Conservation (phyloP, 345 rosid species). For the Acer saccharum region DNA sequence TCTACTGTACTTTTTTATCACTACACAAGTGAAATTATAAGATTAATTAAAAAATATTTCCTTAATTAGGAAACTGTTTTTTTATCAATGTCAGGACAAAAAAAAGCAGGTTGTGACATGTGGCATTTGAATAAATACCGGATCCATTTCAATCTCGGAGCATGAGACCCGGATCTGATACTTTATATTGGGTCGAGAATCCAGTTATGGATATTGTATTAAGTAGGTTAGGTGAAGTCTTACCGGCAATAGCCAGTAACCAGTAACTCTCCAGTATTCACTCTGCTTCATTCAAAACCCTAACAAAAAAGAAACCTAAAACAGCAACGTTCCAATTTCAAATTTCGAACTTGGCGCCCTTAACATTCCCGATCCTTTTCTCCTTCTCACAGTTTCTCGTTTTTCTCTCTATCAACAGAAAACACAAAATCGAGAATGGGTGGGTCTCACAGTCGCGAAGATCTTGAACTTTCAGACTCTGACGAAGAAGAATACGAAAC, state of each 20-base stretch:
- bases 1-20: not conserved
- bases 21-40: not conserved
- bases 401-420: not conserved
- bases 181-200: not conserved
- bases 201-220: not conserved
- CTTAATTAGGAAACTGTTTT: too few species aligned
- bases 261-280: not conserved
- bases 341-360: constrained; percentile 57
- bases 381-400: not conserved
- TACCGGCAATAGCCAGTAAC: constrained; percentile 13
- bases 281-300: constrained; percentile 21
- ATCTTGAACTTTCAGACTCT: constrained; percentile 64
- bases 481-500: constrained; percentile 48
- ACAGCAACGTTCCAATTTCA: constrained; percentile 42
- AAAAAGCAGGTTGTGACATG: not conserved
- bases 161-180: not conserved
- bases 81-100: too few species aligned
- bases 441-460: constrained; percentile 65
- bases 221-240: not conserved
- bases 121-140: not conserved
- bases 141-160: not conserved
- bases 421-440: constrained; percentile 51
- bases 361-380: not conserved
- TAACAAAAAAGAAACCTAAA: not conserved
- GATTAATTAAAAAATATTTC: too few species aligned